Evolutionary conservation across 495 filamentous ascomycete genomes (phyloP).

Genomic region (Mytilinidion resinicola): DNA sequence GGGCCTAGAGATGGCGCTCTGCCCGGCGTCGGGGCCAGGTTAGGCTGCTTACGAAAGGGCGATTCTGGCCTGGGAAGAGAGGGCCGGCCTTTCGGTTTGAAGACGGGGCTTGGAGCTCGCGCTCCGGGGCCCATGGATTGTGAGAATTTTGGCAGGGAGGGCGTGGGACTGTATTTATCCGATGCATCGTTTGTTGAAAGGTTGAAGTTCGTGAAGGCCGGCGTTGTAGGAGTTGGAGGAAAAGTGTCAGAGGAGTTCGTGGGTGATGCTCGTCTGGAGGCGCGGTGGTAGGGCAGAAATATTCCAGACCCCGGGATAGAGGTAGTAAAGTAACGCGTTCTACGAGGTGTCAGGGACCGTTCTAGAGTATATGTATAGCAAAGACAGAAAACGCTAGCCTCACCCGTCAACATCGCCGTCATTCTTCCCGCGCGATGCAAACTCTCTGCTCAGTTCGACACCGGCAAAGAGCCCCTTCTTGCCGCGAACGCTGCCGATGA

Average conservation of each 20-base stretch:
- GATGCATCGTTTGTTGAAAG: conserved; percentile 29
- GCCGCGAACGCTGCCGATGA: conserved; percentile 77
- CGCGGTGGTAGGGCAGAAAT: conserved; percentile 86
- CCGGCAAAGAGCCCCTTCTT: conserved; percentile 90
- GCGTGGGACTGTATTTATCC: conserved; percentile 55
- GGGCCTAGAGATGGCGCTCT: conserved; percentile 50
- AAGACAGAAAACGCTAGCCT: conserved; percentile 27
- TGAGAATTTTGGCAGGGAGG: conserved; percentile 62
- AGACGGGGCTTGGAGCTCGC: conserved; percentile 59
- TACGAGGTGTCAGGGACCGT: conserved; percentile 30
- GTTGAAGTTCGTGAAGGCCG: conserved; percentile 51
- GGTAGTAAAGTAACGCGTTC: conserved; percentile 78
- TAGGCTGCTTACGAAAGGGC: conserved; percentile 57
- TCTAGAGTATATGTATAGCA: conserved; percentile 2
- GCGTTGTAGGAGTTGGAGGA: conserved; percentile 62
- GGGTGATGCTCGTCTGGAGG: conserved; percentile 60
- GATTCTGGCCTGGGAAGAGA: conserved; percentile 85
- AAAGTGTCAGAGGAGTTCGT: conserved; percentile 52
- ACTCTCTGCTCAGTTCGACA: conserved; percentile 82
- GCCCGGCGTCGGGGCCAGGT: conserved; percentile 47
- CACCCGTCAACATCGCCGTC: conserved; percentile 95
- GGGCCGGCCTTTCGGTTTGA: conserved; percentile 62
- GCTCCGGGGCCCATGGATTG: conserved; percentile 75
- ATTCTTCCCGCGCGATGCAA: conserved; percentile 83
- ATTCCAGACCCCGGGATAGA: conserved; percentile 75